Evolutionary conservation across 2,329 filamentous ascomycete genomes (phyloP).

Genomic region (Colletotrichum sp.): DNA sequence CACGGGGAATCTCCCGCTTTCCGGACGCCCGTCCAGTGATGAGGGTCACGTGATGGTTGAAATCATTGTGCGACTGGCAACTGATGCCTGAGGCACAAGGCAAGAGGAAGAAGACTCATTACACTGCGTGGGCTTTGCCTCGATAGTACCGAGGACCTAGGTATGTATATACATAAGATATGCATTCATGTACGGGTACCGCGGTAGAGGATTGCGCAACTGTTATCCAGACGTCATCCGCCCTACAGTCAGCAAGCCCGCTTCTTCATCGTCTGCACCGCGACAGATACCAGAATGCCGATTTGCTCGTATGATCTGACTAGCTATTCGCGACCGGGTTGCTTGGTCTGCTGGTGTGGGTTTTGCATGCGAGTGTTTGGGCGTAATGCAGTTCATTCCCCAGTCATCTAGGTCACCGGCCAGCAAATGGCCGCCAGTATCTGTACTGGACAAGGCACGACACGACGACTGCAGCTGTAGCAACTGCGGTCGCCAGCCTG

Average conservation of each 20-base stretch:
- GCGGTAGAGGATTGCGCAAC: neutral
- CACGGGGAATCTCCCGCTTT: neutral
- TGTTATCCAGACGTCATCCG: neutral
- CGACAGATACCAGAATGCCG: neutral
- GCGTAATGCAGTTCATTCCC: neutral
- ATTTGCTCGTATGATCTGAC: neutral
- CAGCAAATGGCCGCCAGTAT: neutral
- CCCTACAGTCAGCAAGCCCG: neutral
- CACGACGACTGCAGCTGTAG: constrained; percentile 5
- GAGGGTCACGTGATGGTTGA: neutral
- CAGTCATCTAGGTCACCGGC: neutral
- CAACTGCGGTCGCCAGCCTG: constrained; percentile 2
- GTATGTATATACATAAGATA: too few relatives aligned
- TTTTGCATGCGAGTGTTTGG: neutral
- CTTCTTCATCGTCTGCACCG: neutral
- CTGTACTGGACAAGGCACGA: neutral
- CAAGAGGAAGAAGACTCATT: neutral
- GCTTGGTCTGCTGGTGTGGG: neutral
- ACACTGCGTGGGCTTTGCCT: too few relatives aligned
- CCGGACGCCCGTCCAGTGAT: neutral
- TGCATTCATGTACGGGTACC: neutral
- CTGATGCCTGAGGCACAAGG: neutral
- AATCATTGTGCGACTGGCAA: neutral
- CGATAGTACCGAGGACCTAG: neutral
- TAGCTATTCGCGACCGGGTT: neutral